phyloP scores from a whole-genome alignment of 1,284 basidiomycete genomes.

The Malassezia restricta region DNA sequence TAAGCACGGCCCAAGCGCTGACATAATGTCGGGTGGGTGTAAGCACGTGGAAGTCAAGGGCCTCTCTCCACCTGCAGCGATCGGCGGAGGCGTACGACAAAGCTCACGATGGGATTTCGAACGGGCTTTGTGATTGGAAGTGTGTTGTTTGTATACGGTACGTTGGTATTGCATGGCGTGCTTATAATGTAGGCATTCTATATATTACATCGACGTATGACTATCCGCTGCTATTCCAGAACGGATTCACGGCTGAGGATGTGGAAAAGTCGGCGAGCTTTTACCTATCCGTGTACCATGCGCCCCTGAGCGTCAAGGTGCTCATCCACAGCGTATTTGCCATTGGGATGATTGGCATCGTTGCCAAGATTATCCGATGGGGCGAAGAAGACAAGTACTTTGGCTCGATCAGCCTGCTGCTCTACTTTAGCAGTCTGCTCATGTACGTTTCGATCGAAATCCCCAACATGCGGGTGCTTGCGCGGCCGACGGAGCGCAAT shows the following conservation, averaged over 20 bases:
- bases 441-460: conserved; percentile 39
- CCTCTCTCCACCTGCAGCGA: no score
- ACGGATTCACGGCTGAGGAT: conserved; percentile 5
- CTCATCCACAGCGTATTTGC: conserved; percentile 40
- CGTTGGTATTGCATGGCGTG: background rate
- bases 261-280: conserved; percentile 33
- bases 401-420: conserved; percentile 33
- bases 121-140: conserved; percentile 39
- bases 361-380: conserved; percentile 43
- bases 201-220: conserved; percentile 41
- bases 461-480: conserved; percentile 37
- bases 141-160: conserved; percentile 36
- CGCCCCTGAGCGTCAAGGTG: conserved; percentile 30
- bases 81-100: no score
- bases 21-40: no score
- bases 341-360: conserved; percentile 34
- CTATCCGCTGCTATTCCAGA: conserved; percentile 37
- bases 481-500: conserved; percentile 29
- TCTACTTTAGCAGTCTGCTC: conserved; percentile 35
- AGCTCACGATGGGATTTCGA: conserved; percentile 37
- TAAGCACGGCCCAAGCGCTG: background rate
- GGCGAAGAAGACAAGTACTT: conserved; percentile 43
- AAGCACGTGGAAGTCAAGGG: no score
- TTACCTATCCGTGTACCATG: conserved; percentile 36
- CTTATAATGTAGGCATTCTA: conserved; percentile 23